Conservation (phyloP, 2,329 filamentous ascomycete genomes). For the Botrytis cinerea region DNA sequence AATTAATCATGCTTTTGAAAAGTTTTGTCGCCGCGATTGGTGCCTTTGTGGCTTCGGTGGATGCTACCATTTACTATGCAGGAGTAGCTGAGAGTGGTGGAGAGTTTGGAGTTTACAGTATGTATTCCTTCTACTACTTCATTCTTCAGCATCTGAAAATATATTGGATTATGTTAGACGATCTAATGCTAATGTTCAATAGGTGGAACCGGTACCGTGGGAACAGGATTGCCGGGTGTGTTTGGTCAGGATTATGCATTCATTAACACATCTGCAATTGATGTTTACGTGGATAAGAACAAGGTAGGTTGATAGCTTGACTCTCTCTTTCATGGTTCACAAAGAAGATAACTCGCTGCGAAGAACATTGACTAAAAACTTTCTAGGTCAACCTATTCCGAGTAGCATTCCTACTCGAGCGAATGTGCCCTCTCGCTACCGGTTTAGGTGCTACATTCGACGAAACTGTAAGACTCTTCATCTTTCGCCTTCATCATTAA, state of each 20-base stretch:
- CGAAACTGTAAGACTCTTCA: slow-evolving; percentile 45
- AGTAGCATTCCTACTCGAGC: slow-evolving; percentile 53
- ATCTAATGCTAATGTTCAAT: neutral
- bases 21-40: neutral
- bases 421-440: slow-evolving; percentile 50
- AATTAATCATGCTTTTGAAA: slow-evolving; percentile 9
- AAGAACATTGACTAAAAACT: neutral
- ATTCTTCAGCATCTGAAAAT: neutral
- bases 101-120: slow-evolving; percentile 50
- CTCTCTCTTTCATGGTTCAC: no score
- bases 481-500: neutral
- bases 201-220: slow-evolving; percentile 40
- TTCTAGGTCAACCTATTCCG: slow-evolving; percentile 49
- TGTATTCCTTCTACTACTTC: neutral
- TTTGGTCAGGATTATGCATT: slow-evolving; percentile 55
- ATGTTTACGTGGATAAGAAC: slow-evolving; percentile 50
- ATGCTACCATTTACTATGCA: slow-evolving; percentile 50
- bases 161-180: neutral
- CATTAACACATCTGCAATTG: slow-evolving; percentile 49
- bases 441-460: slow-evolving; percentile 53
- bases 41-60: slow-evolving; percentile 6
- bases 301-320: slow-evolving; percentile 39
- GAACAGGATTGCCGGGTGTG: slow-evolving; percentile 50
- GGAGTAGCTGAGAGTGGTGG: slow-evolving; percentile 51
- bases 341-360: neutral